Conservation (phyloP, 129 eudicot species). For the Flaveria ramosissima region DNA sequence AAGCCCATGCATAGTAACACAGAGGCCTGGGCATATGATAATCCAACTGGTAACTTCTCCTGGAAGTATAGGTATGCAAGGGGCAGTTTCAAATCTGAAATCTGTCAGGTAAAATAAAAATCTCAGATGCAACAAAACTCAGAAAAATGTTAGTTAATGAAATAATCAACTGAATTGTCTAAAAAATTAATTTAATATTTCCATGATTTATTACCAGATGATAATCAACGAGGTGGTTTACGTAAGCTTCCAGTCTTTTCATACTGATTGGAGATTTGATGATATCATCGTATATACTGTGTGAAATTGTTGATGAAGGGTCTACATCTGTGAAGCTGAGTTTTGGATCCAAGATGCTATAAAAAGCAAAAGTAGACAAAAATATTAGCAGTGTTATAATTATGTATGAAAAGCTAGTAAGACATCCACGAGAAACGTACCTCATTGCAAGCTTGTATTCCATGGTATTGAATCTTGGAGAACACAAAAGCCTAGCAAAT, state of each 20-base stretch:
- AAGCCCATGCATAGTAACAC: slow-evolving; percentile 85
- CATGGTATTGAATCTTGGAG: slow-evolving; percentile 64
- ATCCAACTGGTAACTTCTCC: slow-evolving; percentile 73
- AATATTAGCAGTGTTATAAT: neutral
- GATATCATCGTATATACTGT: slow-evolving; percentile 44
- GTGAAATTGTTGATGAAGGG: slow-evolving; percentile 43
- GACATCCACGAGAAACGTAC: slow-evolving; percentile 37
- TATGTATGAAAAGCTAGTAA: neutral
- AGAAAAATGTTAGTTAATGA: neutral
- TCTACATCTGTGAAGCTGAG: slow-evolving; percentile 65
- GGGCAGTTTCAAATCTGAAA: slow-evolving; percentile 52
- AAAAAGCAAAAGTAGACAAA: slow-evolving; percentile 24
- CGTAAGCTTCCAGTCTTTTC: slow-evolving; percentile 69
- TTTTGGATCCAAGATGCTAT: slow-evolving; percentile 88
- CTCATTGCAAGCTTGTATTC: slow-evolving; percentile 97
- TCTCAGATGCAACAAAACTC: neutral
- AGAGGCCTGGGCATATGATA: slow-evolving; percentile 79
- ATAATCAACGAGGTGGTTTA: slow-evolving; percentile 61
- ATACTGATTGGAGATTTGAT: slow-evolving; percentile 50
- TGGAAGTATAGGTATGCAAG: slow-evolving; percentile 69
- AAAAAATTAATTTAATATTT: neutral
- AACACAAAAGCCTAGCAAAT: slow-evolving; percentile 50
- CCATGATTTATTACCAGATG: slow-evolving; percentile 45
- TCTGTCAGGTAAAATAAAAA: slow-evolving; percentile 44
- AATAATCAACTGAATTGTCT: slow-evolving; percentile 2